Conservation (phyloP, 2,329 filamentous ascomycete genomes). For the Colletotrichum liaoningense region DNA sequence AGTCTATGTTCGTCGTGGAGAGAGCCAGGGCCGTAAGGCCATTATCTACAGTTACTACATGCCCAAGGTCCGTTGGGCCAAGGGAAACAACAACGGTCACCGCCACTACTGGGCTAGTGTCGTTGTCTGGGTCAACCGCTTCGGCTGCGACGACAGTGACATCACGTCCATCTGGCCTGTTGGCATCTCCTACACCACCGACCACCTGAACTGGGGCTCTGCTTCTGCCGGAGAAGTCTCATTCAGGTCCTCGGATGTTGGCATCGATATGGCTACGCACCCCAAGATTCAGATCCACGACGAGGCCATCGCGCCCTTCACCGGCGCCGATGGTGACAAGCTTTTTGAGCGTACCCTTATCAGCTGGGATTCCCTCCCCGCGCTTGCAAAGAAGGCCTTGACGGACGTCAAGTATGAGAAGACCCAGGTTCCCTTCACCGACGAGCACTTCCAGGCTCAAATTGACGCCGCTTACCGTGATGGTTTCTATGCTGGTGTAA, state of each 20-base stretch:
- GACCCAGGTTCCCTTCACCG: slow-evolving; percentile 4
- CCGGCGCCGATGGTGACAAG: neutral
- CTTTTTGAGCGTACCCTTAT: slow-evolving; percentile 15
- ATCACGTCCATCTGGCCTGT: neutral
- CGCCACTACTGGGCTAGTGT: neutral
- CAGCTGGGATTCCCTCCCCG: neutral
- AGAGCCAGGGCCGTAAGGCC: neutral
- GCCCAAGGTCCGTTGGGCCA: slow-evolving; percentile 1
- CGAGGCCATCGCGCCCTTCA: neutral
- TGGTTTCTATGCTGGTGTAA: neutral
- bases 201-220: neutral
- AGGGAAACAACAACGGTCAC: neutral
- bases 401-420: slow-evolving; percentile 13
- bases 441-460: neutral
- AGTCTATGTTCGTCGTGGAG: slow-evolving; percentile 1
- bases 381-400: neutral
- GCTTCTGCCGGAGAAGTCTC: neutral
- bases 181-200: neutral
- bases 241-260: neutral
- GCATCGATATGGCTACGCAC: neutral
- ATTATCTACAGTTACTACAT: slow-evolving; percentile 22
- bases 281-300: neutral
- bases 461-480: neutral
- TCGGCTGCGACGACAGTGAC: neutral
- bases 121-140: neutral